Evolutionary conservation across 2,329 filamentous ascomycete species (phyloP).

Genomic region (Xylaria sp.): DNA sequence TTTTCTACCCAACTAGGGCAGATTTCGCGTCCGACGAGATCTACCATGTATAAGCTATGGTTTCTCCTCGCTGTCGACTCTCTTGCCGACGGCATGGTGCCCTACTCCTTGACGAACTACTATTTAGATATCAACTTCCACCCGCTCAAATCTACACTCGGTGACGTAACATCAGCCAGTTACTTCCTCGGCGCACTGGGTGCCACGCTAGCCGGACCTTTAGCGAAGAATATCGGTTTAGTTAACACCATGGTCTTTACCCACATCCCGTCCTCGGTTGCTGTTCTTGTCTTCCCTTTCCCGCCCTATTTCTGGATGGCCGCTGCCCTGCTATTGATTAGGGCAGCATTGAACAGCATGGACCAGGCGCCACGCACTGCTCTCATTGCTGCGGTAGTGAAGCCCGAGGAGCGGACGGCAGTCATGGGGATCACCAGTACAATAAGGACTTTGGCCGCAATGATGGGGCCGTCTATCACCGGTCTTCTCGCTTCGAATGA

Average conservation of each 20-base stretch:
- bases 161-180: constrained; percentile 60
- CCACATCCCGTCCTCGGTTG: constrained; percentile 65
- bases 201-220: constrained; percentile 61
- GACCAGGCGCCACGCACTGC: constrained; percentile 71
- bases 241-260: constrained; percentile 71
- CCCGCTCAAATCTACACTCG: constrained; percentile 61
- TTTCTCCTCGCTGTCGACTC: constrained; percentile 68
- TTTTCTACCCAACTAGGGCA: constrained; percentile 51
- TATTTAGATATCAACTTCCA: constrained; percentile 63
- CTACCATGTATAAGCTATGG: constrained; percentile 69
- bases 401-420: constrained; percentile 68
- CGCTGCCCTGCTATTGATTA: constrained; percentile 61
- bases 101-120: constrained; percentile 62
- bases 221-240: constrained; percentile 63
- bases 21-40: constrained; percentile 63
- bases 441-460: constrained; percentile 64
- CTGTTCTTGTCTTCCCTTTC: constrained; percentile 64
- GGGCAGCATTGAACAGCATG: constrained; percentile 70
- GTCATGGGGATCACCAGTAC: constrained; percentile 73
- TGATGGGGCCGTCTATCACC: constrained; percentile 59
- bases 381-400: constrained; percentile 70
- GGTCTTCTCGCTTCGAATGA: constrained; percentile 59
- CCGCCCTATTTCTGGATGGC: constrained; percentile 58
- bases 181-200: constrained; percentile 61
- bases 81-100: constrained; percentile 69